Evolutionary conservation across 495 filamentous ascomycete genomes (phyloP).

Genomic region (Neurospora africana): DNA sequence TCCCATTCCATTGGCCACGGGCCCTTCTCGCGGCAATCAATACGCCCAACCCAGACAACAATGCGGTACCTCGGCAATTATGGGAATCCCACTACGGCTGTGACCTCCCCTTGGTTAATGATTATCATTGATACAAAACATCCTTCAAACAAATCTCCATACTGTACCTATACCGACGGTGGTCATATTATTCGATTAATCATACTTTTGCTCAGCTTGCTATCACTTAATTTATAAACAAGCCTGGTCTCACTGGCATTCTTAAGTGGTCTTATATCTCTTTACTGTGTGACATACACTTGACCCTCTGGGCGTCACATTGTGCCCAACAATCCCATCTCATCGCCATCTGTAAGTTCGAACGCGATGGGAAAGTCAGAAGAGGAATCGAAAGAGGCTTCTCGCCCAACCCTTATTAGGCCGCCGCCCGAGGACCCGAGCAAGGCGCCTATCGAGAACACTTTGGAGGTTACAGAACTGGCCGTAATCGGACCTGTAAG

Average conservation of each 20-base stretch:
- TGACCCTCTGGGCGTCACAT: background rate
- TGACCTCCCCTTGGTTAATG: background rate
- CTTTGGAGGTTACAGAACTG: constrained; percentile 72
- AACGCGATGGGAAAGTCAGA: background rate
- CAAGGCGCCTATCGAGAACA: constrained; percentile 78
- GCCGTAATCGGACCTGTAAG: constrained; percentile 69
- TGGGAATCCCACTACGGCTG: background rate
- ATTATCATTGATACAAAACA: background rate
- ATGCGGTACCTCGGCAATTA: background rate
- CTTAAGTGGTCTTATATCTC: background rate
- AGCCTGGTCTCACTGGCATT: background rate
- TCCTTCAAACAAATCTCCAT: background rate
- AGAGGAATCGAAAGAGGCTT: background rate
- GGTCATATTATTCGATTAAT: background rate
- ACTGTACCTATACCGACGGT: background rate
- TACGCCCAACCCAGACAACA: background rate
- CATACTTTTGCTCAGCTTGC: background rate
- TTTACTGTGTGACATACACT: background rate
- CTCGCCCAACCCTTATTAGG: constrained; percentile 57
- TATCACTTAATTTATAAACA: background rate
- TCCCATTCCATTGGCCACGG: background rate
- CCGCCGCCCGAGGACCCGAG: constrained; percentile 60
- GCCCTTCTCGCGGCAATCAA: background rate
- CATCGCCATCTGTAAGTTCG: background rate
- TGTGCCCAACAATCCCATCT: background rate